A percentile compares a stretch with the other conserved stretches of the same genome.
Evolutionary conservation across 208 protist genomes (phyloP).

Genomic region (Leishmania aethiopica): DNA sequence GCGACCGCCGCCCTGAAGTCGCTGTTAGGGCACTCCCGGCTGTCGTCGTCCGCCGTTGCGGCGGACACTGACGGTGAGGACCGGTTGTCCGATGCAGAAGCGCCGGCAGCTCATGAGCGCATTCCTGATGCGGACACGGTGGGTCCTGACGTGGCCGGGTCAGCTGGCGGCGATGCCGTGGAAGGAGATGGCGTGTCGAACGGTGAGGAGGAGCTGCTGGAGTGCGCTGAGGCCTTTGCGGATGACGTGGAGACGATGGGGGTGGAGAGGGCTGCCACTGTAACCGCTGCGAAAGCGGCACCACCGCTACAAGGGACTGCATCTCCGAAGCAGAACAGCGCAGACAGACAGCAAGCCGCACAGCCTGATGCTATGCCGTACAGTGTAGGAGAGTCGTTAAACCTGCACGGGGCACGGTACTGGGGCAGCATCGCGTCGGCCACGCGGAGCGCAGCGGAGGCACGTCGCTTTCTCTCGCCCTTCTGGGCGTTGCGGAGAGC

Average conservation of each 20-base stretch:
- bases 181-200: background rate
- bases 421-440: conserved; percentile 26
- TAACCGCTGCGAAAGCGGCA: background rate
- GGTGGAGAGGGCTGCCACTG: background rate
- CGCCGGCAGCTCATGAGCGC: background rate
- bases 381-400: conserved; percentile 8
- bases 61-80: background rate
- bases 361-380: background rate
- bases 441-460: conserved; percentile 17
- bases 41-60: background rate
- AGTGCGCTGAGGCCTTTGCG: conserved; percentile 7
- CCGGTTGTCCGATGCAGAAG: too few species aligned
- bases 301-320: background rate
- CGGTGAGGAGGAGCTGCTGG: conserved; percentile 37
- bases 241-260: conserved; percentile 1
- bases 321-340: background rate
- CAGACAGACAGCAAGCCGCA: background rate
- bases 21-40: background rate
- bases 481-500: conserved; percentile 41
- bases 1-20: conserved; percentile 2
- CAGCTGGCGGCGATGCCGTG: background rate
- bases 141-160: background rate
- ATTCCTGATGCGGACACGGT: background rate
- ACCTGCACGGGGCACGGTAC: conserved; percentile 30
- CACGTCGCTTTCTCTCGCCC: conserved; percentile 41